These are phyloP conservation scores for Candida tibetensis DNA, from an alignment of 805 yeast genomes.

Conservation along the genomic window DNA sequence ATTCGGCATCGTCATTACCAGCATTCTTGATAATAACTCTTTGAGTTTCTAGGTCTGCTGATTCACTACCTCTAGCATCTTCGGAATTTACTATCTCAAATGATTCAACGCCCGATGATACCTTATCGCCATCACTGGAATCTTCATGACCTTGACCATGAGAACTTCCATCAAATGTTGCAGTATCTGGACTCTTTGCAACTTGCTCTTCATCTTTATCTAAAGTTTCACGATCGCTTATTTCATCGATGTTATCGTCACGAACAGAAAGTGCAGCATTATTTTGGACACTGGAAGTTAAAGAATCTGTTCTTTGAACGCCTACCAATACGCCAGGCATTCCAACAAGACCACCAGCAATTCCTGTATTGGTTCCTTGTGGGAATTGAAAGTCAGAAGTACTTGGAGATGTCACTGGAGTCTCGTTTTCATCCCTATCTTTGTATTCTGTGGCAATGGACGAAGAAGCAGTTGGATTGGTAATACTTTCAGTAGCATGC, in stretches of 20 bases:
- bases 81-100: slow-evolving; percentile 54
- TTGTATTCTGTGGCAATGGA: slow-evolving; percentile 30
- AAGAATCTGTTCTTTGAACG: slow-evolving; percentile 68
- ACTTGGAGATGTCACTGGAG: slow-evolving; percentile 49
- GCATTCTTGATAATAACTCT: background rate
- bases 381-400: slow-evolving; percentile 48
- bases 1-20: slow-evolving; percentile 41
- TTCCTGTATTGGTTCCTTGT: slow-evolving; percentile 29
- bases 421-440: slow-evolving; percentile 32
- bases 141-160: slow-evolving; percentile 17
- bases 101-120: slow-evolving; percentile 48
- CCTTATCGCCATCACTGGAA: slow-evolving; percentile 36
- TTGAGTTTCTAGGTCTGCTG: background rate
- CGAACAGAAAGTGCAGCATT: slow-evolving; percentile 90
- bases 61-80: slow-evolving; percentile 31
- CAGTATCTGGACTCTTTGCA: slow-evolving; percentile 13
- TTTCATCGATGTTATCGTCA: slow-evolving; percentile 55
- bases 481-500: slow-evolving; percentile 13
- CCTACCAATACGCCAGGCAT: slow-evolving; percentile 45
- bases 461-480: slow-evolving; percentile 35
- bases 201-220: slow-evolving; percentile 26
- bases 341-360: slow-evolving; percentile 40
- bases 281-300: slow-evolving; percentile 87
- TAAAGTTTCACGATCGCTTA: slow-evolving; percentile 43
- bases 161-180: slow-evolving; percentile 1